Evolutionary conservation across 192 early-diverging fungal genomes (phyloP).

Genomic region (Coemansia sp.): DNA sequence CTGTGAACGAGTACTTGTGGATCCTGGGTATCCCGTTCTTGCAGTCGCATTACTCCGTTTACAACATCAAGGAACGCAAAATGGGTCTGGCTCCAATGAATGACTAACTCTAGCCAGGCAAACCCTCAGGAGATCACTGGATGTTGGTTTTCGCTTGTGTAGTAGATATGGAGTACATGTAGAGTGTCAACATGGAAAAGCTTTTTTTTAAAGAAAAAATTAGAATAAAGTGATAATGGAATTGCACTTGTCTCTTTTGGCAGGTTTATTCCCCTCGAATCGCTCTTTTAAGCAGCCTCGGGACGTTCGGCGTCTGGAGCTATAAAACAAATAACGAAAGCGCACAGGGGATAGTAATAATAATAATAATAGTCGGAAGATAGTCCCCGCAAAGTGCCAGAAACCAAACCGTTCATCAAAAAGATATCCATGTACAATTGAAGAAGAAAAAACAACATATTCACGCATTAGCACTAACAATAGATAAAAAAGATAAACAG

Average conservation of each 20-base stretch:
- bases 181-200: conserved; percentile 2
- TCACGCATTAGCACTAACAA: neutral
- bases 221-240: no score
- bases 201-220: neutral
- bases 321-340: conserved; percentile 5
- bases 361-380: neutral
- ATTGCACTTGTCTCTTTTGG: no score
- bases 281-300: neutral
- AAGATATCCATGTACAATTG: neutral
- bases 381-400: neutral
- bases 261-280: no score
- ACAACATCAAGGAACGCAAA: conserved; percentile 42
- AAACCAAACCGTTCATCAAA: no score
- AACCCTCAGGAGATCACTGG: neutral
- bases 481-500: neutral
- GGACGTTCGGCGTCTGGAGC: conserved; percentile 42
- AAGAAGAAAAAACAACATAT: neutral
- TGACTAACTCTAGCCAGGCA: conserved; percentile 1
- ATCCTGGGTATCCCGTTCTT: conserved; percentile 52
- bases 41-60: conserved; percentile 56
- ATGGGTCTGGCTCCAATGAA: conserved; percentile 45
- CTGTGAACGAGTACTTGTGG: conserved; percentile 55
- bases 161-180: neutral
- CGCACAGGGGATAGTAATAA: neutral
- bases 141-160: neutral